Evolutionary conservation across 148 eudicot genomes (phyloP), one percentile per base, ranked within the genome.

Genomic region (Persicaria tinctoria): DNA sequence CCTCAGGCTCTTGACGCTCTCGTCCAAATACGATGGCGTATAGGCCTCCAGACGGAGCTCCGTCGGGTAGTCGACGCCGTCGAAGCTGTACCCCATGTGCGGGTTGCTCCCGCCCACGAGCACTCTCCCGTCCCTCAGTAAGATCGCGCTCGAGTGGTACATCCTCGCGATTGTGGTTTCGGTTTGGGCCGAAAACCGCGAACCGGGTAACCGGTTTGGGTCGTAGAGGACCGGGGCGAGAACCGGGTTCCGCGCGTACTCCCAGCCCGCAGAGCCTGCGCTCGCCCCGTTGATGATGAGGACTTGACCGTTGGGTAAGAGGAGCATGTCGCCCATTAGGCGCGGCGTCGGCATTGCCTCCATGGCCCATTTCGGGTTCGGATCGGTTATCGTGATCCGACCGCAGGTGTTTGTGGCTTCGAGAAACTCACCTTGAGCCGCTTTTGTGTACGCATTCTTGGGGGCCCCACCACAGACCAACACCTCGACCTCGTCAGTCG

Each of bases 61-160:
- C 0, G 98, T 94, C 18, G 97, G 97, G 75, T 73, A 92, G 23
- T 51, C 66, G 0, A 75, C 86, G 27, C 77, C 85, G 1, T 85
- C 83, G 80, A 92, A 94, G 54, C 83, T 87, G 76, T 94, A 94
- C 4, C 63, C 46, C 44, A 51, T 51, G 73, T 92, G 91, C 6
- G 98, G 98, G 68, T 94, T 94, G 70, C 97, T 91, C 68, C 98
- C 97, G 45, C 98, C 97, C 51, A 94, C 93, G 57, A 94, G 45
- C 1, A 94, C 78, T 23, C 93, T 79, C 73, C 96, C 98, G 77
- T 91, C 96, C 45, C 90, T 80, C 47, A 87, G 68, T 23, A 94
- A 68, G 0, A 82, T 76, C 3, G 97, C 97, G 0, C 90, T 38
- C 6, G 98, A 94, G 73, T 94, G 98, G 77, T 92, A 92, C 93